Base-by-base conservation (phyloP, 768 basidiomycete species). In the Lentinula raphanica region DNA sequence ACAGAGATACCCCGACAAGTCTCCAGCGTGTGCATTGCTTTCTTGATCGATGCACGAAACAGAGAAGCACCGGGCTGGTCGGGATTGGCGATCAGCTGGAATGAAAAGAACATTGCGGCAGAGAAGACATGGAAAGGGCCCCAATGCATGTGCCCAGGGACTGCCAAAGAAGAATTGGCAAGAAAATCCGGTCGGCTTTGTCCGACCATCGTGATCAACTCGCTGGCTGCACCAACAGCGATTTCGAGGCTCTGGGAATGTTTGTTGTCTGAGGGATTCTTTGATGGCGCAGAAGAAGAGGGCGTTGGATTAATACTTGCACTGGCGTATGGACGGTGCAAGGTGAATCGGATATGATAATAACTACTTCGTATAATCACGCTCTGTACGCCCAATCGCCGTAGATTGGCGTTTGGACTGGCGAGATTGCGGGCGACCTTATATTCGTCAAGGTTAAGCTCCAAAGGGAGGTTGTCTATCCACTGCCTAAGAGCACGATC, bases 61-160 rank as follows among this genome's bases (percentile, higher is more conserved):
- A 90, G 76, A 28, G 81, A 82, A 42, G 88, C 88, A 25, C 87
- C 90, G 45, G 87, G 86, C 62, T 90, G 89, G 60, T 88, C 88
- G 51, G 89, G 87, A 64, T 89, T 86, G 35, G 85, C 81, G 64
- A 92, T 86, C 49, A 92, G 79, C 65, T 92, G 90, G 73, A 92
- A 92, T n/a, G 88, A 88, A 79, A 92, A 91, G 73, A 92, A 92
- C 86, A 92, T 91, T 49, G 88, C 88, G 19, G 91, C 89, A 49
- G 86, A 86, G 75, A 92, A 92, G 63, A 87, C 83, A 66, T 93
- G 90, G 73, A 88, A 89, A 0, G 90, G 88, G 3, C 86, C 86
- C 85, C 88, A 90, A 63, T 84, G 85, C 81, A 92, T 85, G 70
- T 93, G 90, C 2, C 88, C 89, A 32, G 88, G 89, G 7, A 90